These are phyloP conservation scores for Daldinia eschscholtzii DNA, from an alignment of 2,329 filamentous ascomycete genomes.

Conservation along the genomic window DNA sequence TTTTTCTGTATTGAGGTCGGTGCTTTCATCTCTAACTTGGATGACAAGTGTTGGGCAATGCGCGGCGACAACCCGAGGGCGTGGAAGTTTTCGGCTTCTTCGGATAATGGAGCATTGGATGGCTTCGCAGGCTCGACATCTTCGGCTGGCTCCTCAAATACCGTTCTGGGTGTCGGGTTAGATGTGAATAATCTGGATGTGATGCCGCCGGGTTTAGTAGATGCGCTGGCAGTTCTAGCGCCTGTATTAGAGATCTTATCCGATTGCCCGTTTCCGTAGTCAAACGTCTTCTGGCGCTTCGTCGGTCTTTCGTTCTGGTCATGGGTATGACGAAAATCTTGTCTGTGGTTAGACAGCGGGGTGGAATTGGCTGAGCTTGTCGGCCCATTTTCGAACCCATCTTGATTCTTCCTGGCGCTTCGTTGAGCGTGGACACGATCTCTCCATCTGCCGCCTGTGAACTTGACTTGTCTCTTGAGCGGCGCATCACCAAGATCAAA, in stretches of 20 bases:
- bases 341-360: constrained; percentile 48
- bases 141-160: constrained; percentile 63
- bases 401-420: constrained; percentile 55
- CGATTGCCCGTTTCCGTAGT: constrained; percentile 25
- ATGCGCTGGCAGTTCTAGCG: constrained; percentile 40
- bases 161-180: constrained; percentile 81
- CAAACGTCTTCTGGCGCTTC: constrained; percentile 61
- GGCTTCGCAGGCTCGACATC: constrained; percentile 73
- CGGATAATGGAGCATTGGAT: constrained; percentile 89
- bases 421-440: constrained; percentile 87
- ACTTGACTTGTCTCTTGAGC: constrained; percentile 71
- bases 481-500: constrained; percentile 82
- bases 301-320: constrained; percentile 52
- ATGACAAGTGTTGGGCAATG: constrained; percentile 83
- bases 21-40: constrained; percentile 88
- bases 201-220: constrained; percentile 59
- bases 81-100: constrained; percentile 87
- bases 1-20: constrained; percentile 96
- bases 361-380: constrained; percentile 51
- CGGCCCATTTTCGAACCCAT: constrained; percentile 36
- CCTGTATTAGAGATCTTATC: constrained; percentile 47
- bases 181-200: constrained; percentile 93
- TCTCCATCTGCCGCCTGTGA: constrained; percentile 94
- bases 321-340: constrained; percentile 43
- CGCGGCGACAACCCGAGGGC: constrained; percentile 84